phyloP scores from a whole-genome alignment of 1,139 yeast genomes.

The Saccharomyces hybrid region DNA sequence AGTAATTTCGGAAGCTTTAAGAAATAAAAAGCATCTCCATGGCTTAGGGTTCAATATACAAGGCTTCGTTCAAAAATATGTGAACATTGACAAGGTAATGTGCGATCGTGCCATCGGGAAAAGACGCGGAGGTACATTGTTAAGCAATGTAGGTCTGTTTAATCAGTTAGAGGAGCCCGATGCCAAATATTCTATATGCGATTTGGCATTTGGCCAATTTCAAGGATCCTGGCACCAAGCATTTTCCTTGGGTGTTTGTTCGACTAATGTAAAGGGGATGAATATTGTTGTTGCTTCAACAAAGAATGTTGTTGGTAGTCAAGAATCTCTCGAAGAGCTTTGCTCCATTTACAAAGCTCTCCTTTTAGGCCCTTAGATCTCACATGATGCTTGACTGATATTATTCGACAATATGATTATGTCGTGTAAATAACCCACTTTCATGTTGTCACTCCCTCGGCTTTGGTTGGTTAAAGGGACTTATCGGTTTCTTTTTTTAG shows the following conservation, averaged over 20 bases:
- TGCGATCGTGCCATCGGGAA: neutral
- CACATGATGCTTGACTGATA: neutral
- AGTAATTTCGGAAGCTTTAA: constrained; percentile 4
- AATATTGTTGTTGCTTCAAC: constrained; percentile 4
- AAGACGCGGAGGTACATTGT: neutral
- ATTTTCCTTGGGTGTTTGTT: constrained; percentile 6
- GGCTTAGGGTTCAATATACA: constrained; percentile 4
- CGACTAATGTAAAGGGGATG: constrained; percentile 11
- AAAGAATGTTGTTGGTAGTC: constrained; percentile 3
- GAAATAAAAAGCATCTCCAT: constrained; percentile 1
- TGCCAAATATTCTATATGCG: constrained; percentile 4
- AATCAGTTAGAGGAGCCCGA: neutral
- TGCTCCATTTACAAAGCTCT: constrained; percentile 5
- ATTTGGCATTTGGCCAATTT: constrained; percentile 3
- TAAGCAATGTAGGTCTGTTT: neutral
- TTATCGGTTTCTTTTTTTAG: too few relatives aligned
- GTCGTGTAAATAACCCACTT: neutral
- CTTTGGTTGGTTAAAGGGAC: neutral
- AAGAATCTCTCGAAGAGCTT: constrained; percentile 6
- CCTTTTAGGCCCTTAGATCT: neutral
- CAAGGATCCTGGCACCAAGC: constrained; percentile 1
- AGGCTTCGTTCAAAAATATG: constrained; percentile 3
- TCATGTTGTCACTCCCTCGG: neutral
- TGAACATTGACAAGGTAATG: neutral
- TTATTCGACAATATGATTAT: neutral